Evolutionary conservation across 768 basidiomycete species (phyloP), one percentile per base, ranked within the genome.

Genomic region (Trametes cingulata): DNA sequence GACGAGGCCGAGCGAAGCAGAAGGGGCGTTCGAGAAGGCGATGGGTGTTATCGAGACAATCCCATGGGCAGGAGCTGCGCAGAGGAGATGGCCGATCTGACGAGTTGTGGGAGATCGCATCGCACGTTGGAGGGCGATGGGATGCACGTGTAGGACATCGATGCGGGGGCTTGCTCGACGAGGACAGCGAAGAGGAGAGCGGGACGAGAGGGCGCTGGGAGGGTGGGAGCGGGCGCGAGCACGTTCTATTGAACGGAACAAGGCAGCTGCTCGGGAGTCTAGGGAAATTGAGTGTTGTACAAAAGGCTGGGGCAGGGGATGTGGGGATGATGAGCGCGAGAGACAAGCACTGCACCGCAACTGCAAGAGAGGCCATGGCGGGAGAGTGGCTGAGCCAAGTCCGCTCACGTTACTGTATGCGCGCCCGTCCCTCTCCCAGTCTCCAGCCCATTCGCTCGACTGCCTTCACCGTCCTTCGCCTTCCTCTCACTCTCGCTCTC

Each of bases 121-220:
- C 61, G 61, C 61, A 62, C 61, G 61, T 62, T 62, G 51, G 61
- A 57, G 29, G 61, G 45, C 15, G 27, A 46, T 17, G 51, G 40
- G 61, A 62, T 47, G 61, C 61, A 62, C 61, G 61, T 62, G 61
- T 57, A 33, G 25, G 10, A 29, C 25, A 57, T 62, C 56, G 50
- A 58, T 58, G 51, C 27, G 15, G 5, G 10, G 33, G n/a, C n/a
- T n/a, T n/a, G n/a, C n/a, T n/a, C n/a, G n/a, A n/a, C n/a, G n/a
- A n/a, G n/a, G 3, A 42, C n/a, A n/a, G 10, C 40, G 56, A 41
- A 15, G 37, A 54, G 53, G 27, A 42, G 41, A 24, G 17, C n/a
- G 40, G n/a, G 6, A 45, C 1, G 2, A 1, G 42, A 8, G 10
- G 43, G 10, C 19, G 22, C 22, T 22, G 19, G 35, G 49, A 12